A percentile compares a stretch with the other conserved stretches of the same genome.
Conservation (phyloP, 1,139 yeast species). For the Sporopachydermia cereana region DNA sequence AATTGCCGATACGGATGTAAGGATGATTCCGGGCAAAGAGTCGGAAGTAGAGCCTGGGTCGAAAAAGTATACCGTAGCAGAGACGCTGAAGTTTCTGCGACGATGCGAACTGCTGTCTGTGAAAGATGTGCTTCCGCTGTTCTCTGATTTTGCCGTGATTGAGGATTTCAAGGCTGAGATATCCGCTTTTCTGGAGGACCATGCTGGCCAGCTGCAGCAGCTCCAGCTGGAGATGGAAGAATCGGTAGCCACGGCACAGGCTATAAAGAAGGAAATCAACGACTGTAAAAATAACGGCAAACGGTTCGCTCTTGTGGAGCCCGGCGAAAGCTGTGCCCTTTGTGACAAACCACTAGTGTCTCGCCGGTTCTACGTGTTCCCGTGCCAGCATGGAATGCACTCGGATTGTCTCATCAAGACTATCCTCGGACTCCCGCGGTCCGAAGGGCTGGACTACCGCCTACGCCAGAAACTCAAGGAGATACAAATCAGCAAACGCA, state of each 20-base stretch:
- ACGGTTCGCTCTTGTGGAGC: conserved; percentile 52
- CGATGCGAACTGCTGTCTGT: conserved; percentile 52
- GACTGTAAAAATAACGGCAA: conserved; percentile 30
- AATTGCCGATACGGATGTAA: conserved; percentile 28
- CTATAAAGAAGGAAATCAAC: conserved; percentile 47
- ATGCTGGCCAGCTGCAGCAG: conserved; percentile 51
- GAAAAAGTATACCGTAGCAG: conserved; percentile 19
- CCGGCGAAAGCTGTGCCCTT: conserved; percentile 71
- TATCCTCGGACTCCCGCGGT: conserved; percentile 25
- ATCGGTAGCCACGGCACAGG: conserved; percentile 51
- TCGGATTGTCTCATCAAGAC: conserved; percentile 67
- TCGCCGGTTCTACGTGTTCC: conserved; percentile 70
- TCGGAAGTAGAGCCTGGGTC: conserved; percentile 14
- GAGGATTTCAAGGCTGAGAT: conserved; percentile 80
- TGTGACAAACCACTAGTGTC: conserved; percentile 61
- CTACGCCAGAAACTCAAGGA: conserved; percentile 50
- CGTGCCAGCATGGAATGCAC: conserved; percentile 87
- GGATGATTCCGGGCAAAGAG: conserved; percentile 12
- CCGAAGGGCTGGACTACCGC: conserved; percentile 52
- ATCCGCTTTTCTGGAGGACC: conserved; percentile 61
- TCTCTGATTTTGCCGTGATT: conserved; percentile 74
- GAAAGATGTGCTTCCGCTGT: conserved; percentile 72
- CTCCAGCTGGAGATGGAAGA: conserved; percentile 69
- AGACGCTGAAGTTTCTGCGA: conserved; percentile 32
- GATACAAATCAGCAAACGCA: conserved; percentile 34